Percentiles rank a stretch among this genome's conserved stretches.
Conservation (phyloP, 2,329 filamentous ascomycete species). For the Cercospora sojina region DNA sequence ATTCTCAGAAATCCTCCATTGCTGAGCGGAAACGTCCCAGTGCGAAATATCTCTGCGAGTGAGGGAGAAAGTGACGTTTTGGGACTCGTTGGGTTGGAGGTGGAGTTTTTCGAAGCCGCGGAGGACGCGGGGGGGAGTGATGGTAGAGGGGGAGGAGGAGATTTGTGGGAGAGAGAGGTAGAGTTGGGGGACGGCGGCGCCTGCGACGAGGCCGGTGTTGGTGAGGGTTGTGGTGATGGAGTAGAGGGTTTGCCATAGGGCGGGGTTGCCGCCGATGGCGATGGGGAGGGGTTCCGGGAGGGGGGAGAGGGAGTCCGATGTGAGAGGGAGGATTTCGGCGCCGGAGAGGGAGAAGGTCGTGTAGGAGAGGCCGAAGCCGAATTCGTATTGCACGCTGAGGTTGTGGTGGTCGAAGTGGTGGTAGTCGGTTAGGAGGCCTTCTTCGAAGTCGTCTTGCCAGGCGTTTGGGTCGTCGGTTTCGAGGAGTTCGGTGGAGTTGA, state of each 20-base stretch:
- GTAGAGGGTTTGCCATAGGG: conserved; percentile 63
- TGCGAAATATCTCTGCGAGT: conserved; percentile 26
- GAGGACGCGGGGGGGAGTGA: conserved; percentile 30
- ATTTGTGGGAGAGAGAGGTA: conserved; percentile 47
- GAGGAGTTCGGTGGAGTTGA: conserved; percentile 41
- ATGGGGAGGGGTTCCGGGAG: conserved; percentile 22
- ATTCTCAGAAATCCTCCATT: too few relatives aligned
- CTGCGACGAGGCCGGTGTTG: conserved; percentile 60
- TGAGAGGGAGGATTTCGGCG: conserved; percentile 13
- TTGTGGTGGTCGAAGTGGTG: conserved; percentile 50
- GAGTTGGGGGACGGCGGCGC: conserved; percentile 56
- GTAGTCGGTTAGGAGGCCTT: conserved; percentile 57
- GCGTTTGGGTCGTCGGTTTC: conserved; percentile 40
- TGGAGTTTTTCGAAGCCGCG: conserved; percentile 44
- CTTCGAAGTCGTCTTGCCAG: conserved; percentile 53
- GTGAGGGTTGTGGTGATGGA: conserved; percentile 56
- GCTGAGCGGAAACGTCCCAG: too few relatives aligned
- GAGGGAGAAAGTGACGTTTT: conserved; percentile 23
- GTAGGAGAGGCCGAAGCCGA: conserved; percentile 36
- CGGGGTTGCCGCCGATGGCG: conserved; percentile 29
- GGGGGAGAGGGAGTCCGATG: conserved; percentile 18
- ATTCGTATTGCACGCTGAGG: conserved; percentile 35
- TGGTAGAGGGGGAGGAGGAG: conserved; percentile 38
- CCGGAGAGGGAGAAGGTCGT: conserved; percentile 31
- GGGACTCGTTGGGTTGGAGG: conserved; percentile 28